Base-by-base conservation (phyloP, 2,329 filamentous ascomycete genomes). In the Xylariaceae sp. region DNA sequence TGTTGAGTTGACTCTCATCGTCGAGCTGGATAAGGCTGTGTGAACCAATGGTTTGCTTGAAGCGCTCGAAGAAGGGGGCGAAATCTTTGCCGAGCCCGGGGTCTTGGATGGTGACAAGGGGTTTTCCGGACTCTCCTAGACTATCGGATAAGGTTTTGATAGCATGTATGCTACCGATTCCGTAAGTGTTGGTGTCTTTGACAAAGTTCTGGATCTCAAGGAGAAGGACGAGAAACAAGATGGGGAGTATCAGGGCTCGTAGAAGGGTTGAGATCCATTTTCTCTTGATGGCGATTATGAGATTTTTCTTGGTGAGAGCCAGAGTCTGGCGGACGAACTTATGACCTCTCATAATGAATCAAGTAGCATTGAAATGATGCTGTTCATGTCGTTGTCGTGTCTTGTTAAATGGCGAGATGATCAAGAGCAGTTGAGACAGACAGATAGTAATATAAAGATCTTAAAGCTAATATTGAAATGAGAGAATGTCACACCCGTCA, bases 251-350 rank as follows among this genome's bases (percentile, higher is more conserved):
- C 32, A 56, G 52, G 34, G 56, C 55, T 27, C 57, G 54, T 17
- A 62, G 45, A 8, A 55, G 34, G 14, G 58, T 62, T 19, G 55
- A 60, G 22, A 56, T 35, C 52, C 55, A 57, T 11, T 55, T 55
- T 22, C 59, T 47, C 32, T 49, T n/a, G 27, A 58, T 22, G 17
- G 49, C 36, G n/a, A 57, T 52, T 17, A 54, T 44, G 25, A 59
- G 47, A 40, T 60, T 61, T 45, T 61, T 61, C 42, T 49, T 59
- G 20, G 50, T 53, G 19, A 61, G 48, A 20, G 55, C 59, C 57
- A 55, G 54, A 5, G 53, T 56, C 40, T 58, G 57, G 38, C 56
- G 47, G 44, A 50, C 33, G 7, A 56, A 44, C 6, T 49, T 40
- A 21, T 47, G 42, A 10, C 49, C 36, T 21, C 45, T 40, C 49